Percentiles rank a stretch among this genome's conserved stretches.
phyloP scores from a whole-genome alignment of 768 basidiomycete genomes.

The Rhodotorula diobovata region DNA sequence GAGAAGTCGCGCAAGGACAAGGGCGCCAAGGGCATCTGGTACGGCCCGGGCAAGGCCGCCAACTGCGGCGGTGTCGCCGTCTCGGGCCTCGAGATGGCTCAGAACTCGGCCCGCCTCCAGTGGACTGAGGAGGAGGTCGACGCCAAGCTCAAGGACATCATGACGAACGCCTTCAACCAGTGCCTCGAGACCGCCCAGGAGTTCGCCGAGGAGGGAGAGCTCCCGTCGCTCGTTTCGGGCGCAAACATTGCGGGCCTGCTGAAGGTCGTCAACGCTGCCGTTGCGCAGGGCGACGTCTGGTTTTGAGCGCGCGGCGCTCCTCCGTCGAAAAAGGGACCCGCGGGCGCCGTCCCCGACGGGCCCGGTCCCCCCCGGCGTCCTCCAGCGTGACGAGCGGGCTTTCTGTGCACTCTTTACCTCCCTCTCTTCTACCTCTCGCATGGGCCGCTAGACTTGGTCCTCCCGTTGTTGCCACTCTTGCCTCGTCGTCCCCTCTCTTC shows the following conservation, averaged over 20 bases:
- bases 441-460: background rate
- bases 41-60: conserved; percentile 65
- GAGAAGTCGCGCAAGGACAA: conserved; percentile 58
- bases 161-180: conserved; percentile 60
- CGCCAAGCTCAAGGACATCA: conserved; percentile 64
- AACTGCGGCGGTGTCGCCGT: conserved; percentile 71
- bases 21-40: conserved; percentile 58
- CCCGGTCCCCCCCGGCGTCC: background rate
- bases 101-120: conserved; percentile 58
- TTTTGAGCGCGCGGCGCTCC: conserved; percentile 43
- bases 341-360: background rate
- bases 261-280: conserved; percentile 68
- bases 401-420: background rate
- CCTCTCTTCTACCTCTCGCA: background rate
- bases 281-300: conserved; percentile 72
- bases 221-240: conserved; percentile 58
- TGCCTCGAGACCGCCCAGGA: conserved; percentile 59
- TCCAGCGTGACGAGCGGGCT: background rate
- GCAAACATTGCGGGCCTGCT: conserved; percentile 71
- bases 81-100: conserved; percentile 73
- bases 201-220: conserved; percentile 53
- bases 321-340: background rate
- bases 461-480: background rate
- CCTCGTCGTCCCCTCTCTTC: background rate
- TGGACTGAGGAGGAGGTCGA: conserved; percentile 66